Evolutionary conservation across 306 rosid genomes (phyloP), one percentile per base, ranked within the genome.

Genomic region (Dryas alaskensis): DNA sequence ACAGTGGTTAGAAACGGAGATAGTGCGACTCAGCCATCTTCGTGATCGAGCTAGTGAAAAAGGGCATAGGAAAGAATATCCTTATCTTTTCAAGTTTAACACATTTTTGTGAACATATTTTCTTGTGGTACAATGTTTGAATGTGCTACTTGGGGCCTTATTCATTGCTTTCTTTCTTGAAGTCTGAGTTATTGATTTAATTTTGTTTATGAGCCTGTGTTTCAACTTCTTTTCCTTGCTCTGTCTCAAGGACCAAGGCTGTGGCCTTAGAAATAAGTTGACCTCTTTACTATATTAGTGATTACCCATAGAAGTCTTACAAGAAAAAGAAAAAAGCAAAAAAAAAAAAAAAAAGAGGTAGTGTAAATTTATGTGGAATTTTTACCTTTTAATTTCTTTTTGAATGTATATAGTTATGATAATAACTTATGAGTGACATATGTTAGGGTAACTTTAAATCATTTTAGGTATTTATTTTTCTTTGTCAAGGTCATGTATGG

Each of bases 1-100:
- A 54, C 93, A 95, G 99, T 95, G 98, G 98, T 73, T 95, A 54
- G 99, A 95, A 82, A 78, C 97, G 4, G 99, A 95, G 88, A 86
- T 76, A 40, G 86, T 92, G 58, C 87, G 99, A 82, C 89, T 95
- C 64, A 86, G 89, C 76, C 99, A 95, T 83, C 99, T 95, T 80
- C 90, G 99, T 75, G 99, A 95, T 81, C 93, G 99, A 86, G 99
- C 99, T 67, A 95, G 99, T 84, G 99, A 95, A 79, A 90, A 82
- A 74, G 99, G 99, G 53, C 93, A 89, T 17, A 80, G 93, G 75
- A 95, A 92, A 80, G 98, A 95, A 95, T 95, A 95, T 95, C 99
- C 99, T 95, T 91, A 76, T 78, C 39, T 55, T 22, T 69, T 27
- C 37, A 39, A 37, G 14, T 40, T 25, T 51, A 42, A 39, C 54